These are phyloP conservation scores for Sesbania bispinosa DNA, from an alignment of 306 rosid genomes.

Conservation along the genomic window DNA sequence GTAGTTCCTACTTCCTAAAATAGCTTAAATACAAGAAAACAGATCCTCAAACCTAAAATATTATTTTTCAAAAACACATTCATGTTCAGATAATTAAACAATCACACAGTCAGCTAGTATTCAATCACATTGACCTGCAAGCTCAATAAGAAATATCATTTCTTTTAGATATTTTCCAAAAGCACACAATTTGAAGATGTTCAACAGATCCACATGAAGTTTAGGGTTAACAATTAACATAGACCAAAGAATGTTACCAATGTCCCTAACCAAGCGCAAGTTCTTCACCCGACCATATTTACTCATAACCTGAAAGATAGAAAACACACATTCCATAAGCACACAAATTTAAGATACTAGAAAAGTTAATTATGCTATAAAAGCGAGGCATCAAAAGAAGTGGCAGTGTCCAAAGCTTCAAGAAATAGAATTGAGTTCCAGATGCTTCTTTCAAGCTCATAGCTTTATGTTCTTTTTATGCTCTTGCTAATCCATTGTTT, in stretches of 20 bases:
- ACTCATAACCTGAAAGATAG: conserved; percentile 70
- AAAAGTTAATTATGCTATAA: neutral
- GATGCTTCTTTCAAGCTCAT: neutral
- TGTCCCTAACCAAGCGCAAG: conserved; percentile 82
- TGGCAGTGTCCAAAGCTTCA: neutral
- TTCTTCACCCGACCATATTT: conserved; percentile 74
- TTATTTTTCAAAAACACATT: neutral
- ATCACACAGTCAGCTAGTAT: neutral
- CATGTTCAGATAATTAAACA: neutral
- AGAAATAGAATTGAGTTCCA: neutral
- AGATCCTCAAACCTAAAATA: neutral
- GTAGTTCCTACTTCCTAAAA: neutral
- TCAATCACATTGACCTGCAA: neutral
- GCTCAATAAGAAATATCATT: neutral
- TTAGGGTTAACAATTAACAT: neutral
- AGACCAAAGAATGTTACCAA: conserved; percentile 50
- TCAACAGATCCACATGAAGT: neutral
- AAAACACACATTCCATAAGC: conserved; percentile 19
- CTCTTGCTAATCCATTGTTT: neutral
- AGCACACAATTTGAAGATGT: neutral
- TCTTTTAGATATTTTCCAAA: neutral
- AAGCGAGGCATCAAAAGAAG: neutral
- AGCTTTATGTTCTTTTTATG: neutral
- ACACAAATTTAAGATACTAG: neutral
- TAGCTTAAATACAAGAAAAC: conserved; percentile 2